Conservation (phyloP, 75 land plant genomes). For the Picea sitchensis region DNA sequence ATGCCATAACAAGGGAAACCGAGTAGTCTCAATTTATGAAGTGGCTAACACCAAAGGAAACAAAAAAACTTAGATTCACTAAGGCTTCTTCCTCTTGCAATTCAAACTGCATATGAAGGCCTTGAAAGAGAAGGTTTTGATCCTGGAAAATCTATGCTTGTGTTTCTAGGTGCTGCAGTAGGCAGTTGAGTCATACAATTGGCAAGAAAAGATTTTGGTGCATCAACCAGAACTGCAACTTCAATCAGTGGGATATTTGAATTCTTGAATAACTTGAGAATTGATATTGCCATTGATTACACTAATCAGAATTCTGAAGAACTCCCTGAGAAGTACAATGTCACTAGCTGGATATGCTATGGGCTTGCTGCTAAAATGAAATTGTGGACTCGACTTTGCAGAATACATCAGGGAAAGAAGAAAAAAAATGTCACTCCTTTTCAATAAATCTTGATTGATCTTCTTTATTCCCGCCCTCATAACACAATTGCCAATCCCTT, state of each 20-base stretch:
- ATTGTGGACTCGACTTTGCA: too few species aligned
- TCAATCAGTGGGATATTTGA: slow-evolving; percentile 71
- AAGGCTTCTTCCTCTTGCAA: slow-evolving; percentile 84
- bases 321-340: too few species aligned
- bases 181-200: slow-evolving; percentile 69
- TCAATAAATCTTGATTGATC: too few species aligned
- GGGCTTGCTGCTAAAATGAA: too few species aligned
- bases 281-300: slow-evolving; percentile 78
- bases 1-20: too few species aligned
- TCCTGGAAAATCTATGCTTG: slow-evolving; percentile 76
- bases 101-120: slow-evolving; percentile 76
- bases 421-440: too few species aligned
- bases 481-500: too few species aligned
- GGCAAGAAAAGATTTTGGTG: slow-evolving; percentile 70
- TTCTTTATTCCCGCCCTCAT: too few species aligned
- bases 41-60: too few species aligned
- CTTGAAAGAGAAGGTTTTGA: slow-evolving; percentile 62
- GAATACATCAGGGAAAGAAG: too few species aligned
- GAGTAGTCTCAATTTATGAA: too few species aligned
- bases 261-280: slow-evolving; percentile 66
- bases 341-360: too few species aligned
- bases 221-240: slow-evolving; percentile 73
- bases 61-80: slow-evolving; percentile 56
- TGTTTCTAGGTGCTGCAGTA: slow-evolving; percentile 83
- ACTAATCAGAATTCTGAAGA: slow-evolving; percentile 64